Percentiles rank a stretch among this genome's conserved stretches.
Evolutionary conservation across 495 filamentous ascomycete species (phyloP).

Genomic region (Aspergillus cristatus): DNA sequence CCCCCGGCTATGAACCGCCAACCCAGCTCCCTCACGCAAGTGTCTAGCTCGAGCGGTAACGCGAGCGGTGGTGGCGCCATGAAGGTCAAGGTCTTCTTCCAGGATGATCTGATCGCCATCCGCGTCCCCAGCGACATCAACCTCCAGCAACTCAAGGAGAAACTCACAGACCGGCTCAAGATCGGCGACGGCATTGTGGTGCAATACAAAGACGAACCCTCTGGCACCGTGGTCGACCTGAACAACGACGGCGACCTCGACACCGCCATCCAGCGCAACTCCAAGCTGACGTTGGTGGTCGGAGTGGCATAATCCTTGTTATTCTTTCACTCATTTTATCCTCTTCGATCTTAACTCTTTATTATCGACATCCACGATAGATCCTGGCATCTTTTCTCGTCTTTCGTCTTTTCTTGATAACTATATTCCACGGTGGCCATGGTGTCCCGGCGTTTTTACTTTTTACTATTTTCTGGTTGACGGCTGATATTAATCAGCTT

Average conservation of each 20-base stretch:
- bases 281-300: conserved; percentile 77
- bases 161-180: conserved; percentile 67
- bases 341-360: neutral
- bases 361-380: no score
- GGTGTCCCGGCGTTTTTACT: no score
- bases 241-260: conserved; percentile 73
- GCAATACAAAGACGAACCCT: conserved; percentile 80
- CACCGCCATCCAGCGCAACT: conserved; percentile 69
- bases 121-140: conserved; percentile 72
- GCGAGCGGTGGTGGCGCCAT: conserved; percentile 50
- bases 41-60: conserved; percentile 48
- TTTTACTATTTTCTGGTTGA: no score
- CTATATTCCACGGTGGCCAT: no score
- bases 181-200: conserved; percentile 64
- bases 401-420: no score
- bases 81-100: conserved; percentile 92
- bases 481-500: no score
- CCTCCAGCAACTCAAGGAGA: conserved; percentile 72
- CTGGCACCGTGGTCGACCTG: conserved; percentile 62
- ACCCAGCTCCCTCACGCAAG: conserved; percentile 62
- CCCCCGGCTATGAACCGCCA: conserved; percentile 58
- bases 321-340: neutral
- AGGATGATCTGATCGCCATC: conserved; percentile 84
- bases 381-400: no score
- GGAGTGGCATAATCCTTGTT: conserved; percentile 34